Evolutionary conservation across 768 basidiomycete species (phyloP), one percentile per base, ranked within the genome.

Genomic region (Xerocomus potaroensis): DNA sequence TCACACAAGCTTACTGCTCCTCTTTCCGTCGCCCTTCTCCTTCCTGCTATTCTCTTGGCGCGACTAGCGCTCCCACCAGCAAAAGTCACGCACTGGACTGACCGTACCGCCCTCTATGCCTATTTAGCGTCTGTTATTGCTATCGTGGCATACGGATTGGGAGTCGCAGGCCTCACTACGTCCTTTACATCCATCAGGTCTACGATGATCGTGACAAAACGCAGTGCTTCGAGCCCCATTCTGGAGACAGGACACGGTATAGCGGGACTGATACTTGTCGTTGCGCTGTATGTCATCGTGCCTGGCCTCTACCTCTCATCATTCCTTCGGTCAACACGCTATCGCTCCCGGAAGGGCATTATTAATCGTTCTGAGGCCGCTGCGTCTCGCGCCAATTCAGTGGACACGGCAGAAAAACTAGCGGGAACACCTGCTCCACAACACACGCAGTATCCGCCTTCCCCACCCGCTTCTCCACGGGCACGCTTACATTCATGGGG

Each of bases 221-320:
- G 72, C 37, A 59, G 67, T 37, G 41, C 51, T 12, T 60, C 69
- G 24, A 55, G 61, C 33, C 43, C 41, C 31, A 41, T 66, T 48
- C 72, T 89, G 36, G 70, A 67, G 48, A 89, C 88, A 2, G 59
- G 64, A 8, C 89, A 91, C 58, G 79, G 83, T 26, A 71, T 73
- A 59, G 81, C 76, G 1, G 84, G 85, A 27, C 66, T 90, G 34
- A 75, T 75, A 15, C 74, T 91, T 14, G 86, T 84, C 59, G 48
- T 78, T 32, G 73, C 71, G 31, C 66, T 89, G 18, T 90, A 87
- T 60, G 69, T 65, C 26, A 32, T 80, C 33, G 51, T 79, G 15
- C 83, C 79, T 29, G 42, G 69, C 53, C 51, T 71, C 51, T 64
- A 62, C 47, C 48, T 79, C 46, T 52, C 74, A 51, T 47, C 44